Evolutionary conservation across 116 monocot species (phyloP), one percentile per base, ranked within the genome.

Genomic region (Posidonia oceanica): DNA sequence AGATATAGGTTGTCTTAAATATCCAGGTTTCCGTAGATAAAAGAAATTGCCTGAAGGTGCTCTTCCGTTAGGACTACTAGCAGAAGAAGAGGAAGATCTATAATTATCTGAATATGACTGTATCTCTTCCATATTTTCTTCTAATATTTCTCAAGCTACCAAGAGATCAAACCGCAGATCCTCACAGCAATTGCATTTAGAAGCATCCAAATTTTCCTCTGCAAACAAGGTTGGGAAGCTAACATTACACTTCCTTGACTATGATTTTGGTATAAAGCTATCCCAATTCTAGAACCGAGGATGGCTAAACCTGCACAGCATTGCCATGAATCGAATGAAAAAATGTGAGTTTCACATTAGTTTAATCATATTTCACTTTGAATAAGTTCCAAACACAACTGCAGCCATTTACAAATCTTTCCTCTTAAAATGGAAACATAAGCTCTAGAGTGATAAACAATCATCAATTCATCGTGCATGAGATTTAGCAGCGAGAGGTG

Each of bases 11-110:
- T 83, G 85, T 39, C 82, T 76, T 36, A 78, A 52, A 23, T 76
- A 62, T 61, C 92, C 92, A 3, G 92, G 92, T 71, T 87, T 91
- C 44, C 85, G 79, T 13, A 87, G 63, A 63, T 89, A 97, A 78
- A 83, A 92, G 75, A 87, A 94, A 68, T 82, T 68, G 21, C 81
- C 82, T 0, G 80, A 67, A 12, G 83, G 75, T 39, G 79, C 77
- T 72, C 82, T 75, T 42, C 80, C 76, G 8, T 74, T 75, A 4
- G 97, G 89, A 73, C 97, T 97, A 74, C 92, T 97, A 11, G 97
- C 89, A 7, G 97, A 97, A 64, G 97, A 91, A 53, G 95, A 95
- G 29, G 93, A 93, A 36, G 91, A 96, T 17, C 89, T 80, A 66
- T 96, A 96, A 44, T 86, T 82, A 71, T 88, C 91, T 2, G 83